phyloP scores from a whole-genome alignment of 2,329 filamentous ascomycete genomes.

The Lasiodiplodia hormozganensis region DNA sequence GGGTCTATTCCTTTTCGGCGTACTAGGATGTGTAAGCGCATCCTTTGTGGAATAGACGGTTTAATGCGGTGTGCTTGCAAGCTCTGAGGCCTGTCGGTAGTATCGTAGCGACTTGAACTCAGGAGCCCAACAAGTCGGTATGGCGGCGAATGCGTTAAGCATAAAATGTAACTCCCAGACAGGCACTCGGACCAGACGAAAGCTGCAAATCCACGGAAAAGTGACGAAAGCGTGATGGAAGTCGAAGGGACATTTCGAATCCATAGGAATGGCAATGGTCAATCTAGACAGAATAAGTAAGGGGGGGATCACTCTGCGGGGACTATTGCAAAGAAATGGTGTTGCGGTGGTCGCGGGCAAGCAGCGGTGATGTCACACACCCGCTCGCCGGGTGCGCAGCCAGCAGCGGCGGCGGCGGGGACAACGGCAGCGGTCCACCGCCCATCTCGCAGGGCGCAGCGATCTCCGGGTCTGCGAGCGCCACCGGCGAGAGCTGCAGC shows the following conservation, averaged over 20 bases:
- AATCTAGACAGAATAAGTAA: background rate
- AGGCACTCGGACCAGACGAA: no score
- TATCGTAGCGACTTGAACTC: no score
- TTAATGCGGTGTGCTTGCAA: no score
- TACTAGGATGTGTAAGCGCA: background rate
- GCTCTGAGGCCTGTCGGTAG: no score
- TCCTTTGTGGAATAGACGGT: no score
- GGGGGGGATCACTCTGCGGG: background rate
- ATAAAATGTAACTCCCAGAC: no score
- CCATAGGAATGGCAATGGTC: no score
- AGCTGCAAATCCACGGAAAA: no score
- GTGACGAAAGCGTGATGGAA: background rate
- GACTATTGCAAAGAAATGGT: no score
- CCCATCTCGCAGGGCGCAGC: constrained; percentile 1
- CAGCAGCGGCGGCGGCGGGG: background rate
- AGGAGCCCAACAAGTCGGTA: no score
- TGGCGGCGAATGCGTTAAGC: no score
- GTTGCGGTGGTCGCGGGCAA: background rate
- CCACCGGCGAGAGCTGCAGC: constrained; percentile 5
- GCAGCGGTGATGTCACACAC: constrained; percentile 16
- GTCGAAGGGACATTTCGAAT: background rate
- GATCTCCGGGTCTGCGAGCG: background rate
- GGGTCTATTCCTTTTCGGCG: no score
- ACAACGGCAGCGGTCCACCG: constrained; percentile 2
- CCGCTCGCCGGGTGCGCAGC: background rate